Conservation (phyloP, 306 rosid species). For the Potentilla sterilis region DNA sequence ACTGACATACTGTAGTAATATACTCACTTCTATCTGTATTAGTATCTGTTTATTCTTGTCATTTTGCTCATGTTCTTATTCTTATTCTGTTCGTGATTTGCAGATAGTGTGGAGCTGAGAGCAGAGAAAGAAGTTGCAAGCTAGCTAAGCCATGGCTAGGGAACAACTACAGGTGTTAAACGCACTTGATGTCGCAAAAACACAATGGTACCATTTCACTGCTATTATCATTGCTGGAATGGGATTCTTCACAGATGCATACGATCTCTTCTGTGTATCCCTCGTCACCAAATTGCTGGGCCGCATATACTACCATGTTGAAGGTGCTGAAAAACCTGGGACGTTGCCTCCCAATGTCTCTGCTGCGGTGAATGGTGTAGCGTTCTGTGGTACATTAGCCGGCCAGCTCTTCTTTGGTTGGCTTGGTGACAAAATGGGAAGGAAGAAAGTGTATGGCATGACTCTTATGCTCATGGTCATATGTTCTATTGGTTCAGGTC, state of each 20-base stretch:
- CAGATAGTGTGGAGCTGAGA: conserved; percentile 4
- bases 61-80: not conserved
- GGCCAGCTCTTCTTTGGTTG: conserved; percentile 89
- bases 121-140: not conserved
- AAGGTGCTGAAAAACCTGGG: conserved; percentile 53
- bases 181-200: conserved; percentile 65
- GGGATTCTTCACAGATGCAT: conserved; percentile 90
- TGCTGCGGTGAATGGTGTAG: conserved; percentile 72
- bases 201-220: conserved; percentile 77
- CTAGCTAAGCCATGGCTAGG: conserved; percentile 38
- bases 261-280: conserved; percentile 69
- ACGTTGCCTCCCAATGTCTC: conserved; percentile 65
- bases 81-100: not conserved
- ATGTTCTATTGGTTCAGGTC: conserved; percentile 65
- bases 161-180: conserved; percentile 53
- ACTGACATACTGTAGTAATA: not conserved
- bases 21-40: not conserved
- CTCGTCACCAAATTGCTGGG: conserved; percentile 76
- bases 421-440: conserved; percentile 75
- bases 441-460: conserved; percentile 69
- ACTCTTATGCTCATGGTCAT: conserved; percentile 67
- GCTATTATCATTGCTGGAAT: conserved; percentile 73
- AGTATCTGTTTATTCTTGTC: not conserved
- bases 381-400: conserved; percentile 58
- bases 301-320: conserved; percentile 66